Conservation (phyloP, 2,329 filamentous ascomycete species). For the Neofusicoccum parvum region DNA sequence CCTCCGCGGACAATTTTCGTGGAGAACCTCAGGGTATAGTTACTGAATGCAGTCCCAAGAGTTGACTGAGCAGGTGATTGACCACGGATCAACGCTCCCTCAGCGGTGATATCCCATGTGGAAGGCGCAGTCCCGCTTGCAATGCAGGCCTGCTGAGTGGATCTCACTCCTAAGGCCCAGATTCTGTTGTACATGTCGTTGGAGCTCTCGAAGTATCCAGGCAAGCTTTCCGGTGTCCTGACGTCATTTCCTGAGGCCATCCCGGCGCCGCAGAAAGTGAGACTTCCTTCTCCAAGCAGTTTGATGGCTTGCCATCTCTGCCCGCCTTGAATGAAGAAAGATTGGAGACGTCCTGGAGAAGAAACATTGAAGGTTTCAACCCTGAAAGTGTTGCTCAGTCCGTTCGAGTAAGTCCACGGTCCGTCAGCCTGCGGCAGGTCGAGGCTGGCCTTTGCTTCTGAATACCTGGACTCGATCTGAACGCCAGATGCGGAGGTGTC, state of each 20-base stretch:
- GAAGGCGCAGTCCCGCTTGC: conserved; percentile 40
- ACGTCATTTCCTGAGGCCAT: conserved; percentile 35
- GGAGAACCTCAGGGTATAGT: conserved; percentile 43
- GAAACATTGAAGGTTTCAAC: conserved; percentile 45
- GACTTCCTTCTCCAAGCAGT: conserved; percentile 37
- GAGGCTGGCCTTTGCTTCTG: conserved; percentile 36
- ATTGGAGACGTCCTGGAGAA: conserved; percentile 29
- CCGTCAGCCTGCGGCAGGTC: conserved; percentile 35
- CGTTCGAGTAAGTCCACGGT: conserved; percentile 32
- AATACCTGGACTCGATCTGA: conserved; percentile 42
- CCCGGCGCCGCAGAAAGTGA: conserved; percentile 37
- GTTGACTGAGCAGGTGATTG: conserved; percentile 34
- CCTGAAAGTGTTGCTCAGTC: conserved; percentile 40
- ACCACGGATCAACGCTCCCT: conserved; percentile 41
- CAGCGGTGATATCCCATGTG: conserved; percentile 37
- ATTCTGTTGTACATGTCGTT: conserved; percentile 38
- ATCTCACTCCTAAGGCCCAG: conserved; percentile 42
- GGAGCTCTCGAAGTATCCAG: conserved; percentile 34
- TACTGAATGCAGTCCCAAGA: conserved; percentile 28
- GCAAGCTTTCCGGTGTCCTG: conserved; percentile 28
- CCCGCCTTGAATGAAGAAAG: conserved; percentile 45
- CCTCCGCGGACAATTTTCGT: conserved; percentile 44
- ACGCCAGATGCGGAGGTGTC: conserved; percentile 25
- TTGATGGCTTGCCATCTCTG: conserved; percentile 45
- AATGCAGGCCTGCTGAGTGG: conserved; percentile 39